Percentiles rank a stretch among this genome's conserved stretches.
Conservation (phyloP, 2,329 filamentous ascomycete genomes). For the Neoascochyta sp. region DNA sequence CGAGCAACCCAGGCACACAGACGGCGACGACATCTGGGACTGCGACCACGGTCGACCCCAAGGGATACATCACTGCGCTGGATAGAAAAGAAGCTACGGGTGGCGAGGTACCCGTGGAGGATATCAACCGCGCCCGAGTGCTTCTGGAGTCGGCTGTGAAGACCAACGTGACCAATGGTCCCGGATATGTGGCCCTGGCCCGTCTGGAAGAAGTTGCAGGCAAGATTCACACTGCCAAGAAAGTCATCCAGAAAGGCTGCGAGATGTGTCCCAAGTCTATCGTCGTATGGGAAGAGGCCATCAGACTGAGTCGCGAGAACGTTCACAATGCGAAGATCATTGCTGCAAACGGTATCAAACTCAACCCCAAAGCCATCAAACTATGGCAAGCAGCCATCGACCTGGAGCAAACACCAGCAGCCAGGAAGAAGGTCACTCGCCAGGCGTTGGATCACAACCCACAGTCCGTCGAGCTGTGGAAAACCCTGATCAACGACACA, state of each 20-base stretch:
- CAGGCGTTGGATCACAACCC: slow-evolving; percentile 90
- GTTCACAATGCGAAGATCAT: slow-evolving; percentile 93
- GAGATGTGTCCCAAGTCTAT: slow-evolving; percentile 90
- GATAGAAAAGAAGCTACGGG: slow-evolving; percentile 76
- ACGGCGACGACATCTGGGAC: slow-evolving; percentile 64
- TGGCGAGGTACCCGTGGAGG: slow-evolving; percentile 73
- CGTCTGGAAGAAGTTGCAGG: slow-evolving; percentile 89
- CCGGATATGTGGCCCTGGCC: slow-evolving; percentile 93
- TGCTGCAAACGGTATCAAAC: slow-evolving; percentile 85
- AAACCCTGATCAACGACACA: slow-evolving; percentile 92
- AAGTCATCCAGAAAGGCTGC: slow-evolving; percentile 82
- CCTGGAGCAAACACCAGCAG: slow-evolving; percentile 73
- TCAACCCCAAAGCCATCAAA: slow-evolving; percentile 81
- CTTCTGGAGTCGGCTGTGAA: slow-evolving; percentile 96
- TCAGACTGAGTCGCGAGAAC: slow-evolving; percentile 72
- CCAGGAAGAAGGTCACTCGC: slow-evolving; percentile 88
- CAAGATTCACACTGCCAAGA: slow-evolving; percentile 83
- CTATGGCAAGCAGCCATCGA: slow-evolving; percentile 97
- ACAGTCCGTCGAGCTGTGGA: slow-evolving; percentile 96
- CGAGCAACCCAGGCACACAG: slow-evolving; percentile 62
- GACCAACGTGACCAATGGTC: slow-evolving; percentile 90
- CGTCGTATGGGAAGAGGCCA: slow-evolving; percentile 94
- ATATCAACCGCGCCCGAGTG: slow-evolving; percentile 89
- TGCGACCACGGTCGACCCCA: slow-evolving; percentile 87
- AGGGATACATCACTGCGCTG: slow-evolving; percentile 91